phyloP scores from a whole-genome alignment of 202 grass and related monocot species.

The Carex arenaria region DNA sequence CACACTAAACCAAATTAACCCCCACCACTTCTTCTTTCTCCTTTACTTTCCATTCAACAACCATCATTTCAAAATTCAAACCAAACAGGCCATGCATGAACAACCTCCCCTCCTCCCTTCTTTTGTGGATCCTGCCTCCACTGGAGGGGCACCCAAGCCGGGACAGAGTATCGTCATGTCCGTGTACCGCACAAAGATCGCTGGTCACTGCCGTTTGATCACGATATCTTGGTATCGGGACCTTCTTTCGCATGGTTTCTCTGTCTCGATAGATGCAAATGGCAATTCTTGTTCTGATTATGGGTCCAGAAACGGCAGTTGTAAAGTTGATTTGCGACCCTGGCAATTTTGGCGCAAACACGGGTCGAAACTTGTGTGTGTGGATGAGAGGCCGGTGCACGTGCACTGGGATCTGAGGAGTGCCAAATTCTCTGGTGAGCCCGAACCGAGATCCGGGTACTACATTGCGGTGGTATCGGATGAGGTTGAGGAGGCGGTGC shows the following conservation, averaged over 20 bases:
- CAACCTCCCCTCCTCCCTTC: background rate
- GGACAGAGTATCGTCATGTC: conserved; percentile 38
- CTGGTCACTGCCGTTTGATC: conserved; percentile 59
- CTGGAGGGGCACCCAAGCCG: conserved; percentile 4
- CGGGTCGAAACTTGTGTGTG: conserved; percentile 64
- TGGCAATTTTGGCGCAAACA: conserved; percentile 95
- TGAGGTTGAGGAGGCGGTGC: conserved; percentile 54
- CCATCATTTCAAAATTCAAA: background rate
- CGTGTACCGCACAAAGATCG: conserved; percentile 77
- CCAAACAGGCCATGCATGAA: conserved; percentile 4
- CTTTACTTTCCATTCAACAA: background rate
- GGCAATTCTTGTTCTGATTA: conserved; percentile 2
- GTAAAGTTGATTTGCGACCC: conserved; percentile 83
- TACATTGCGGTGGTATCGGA: conserved; percentile 58
- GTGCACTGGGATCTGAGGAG: conserved; percentile 75
- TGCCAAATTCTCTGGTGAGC: conserved; percentile 64
- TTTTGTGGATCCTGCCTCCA: background rate
- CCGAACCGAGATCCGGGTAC: conserved; percentile 65
- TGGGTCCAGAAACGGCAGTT: conserved; percentile 21
- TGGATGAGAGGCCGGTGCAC: conserved; percentile 49
- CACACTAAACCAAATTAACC: background rate
- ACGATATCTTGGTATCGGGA: conserved; percentile 68
- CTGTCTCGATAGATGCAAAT: conserved; percentile 28
- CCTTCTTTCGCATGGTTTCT: conserved; percentile 50
- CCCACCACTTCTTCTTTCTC: conserved; percentile 1